Base-by-base conservation (phyloP, 1,284 basidiomycete species). In the Thecaphora frezii region DNA sequence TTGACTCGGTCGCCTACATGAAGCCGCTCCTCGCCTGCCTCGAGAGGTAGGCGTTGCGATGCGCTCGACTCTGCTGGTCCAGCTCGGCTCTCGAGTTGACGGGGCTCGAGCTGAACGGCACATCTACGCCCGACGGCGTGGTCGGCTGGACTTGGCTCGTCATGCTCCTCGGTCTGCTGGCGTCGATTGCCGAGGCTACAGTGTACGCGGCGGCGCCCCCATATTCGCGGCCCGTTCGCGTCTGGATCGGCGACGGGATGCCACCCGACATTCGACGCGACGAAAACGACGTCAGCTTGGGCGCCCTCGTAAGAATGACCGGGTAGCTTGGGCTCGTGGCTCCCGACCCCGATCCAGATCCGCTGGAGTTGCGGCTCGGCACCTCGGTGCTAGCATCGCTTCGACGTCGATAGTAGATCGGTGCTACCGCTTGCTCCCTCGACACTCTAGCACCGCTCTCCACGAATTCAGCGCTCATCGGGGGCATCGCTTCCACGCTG, bases 101-200 rank as follows among this genome's bases (percentile, higher is more conserved):
- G 5, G 57, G 62, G 22, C 57, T 59, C 26, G 51, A 54, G 25
- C 62, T 59, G 57, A 65, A 60, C 3, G 62, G 62, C 39, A 57
- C 62, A 22, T 65, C 62, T 22, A 65, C 28, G 21, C 44, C 46
- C 4, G 54, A 21, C 30, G 56, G 49, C 2, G 19, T 36, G 33
- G 33, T 16, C 12, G 33, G 33, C 10, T 4, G 12, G 33, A 36
- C 3, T 14, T 36, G 16, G 33, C 18, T 14, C 7, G 33, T 36
- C 33, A 16, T 9, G 12, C 12, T 36, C 33, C 33, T 36, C 33
- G 18, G 8, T 18, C 33, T 16, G 10, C 33, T 7, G 18, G 5
- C 18, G 33, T 16, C 28, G 28, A 30, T 36, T n/a, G n/a, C n/a
- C n/a, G n/a, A n/a, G n/a, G n/a, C n/a, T n/a, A n/a, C n/a, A n/a